Conservation (phyloP, 179 eudicot species). For the Pouteria campechiana region DNA sequence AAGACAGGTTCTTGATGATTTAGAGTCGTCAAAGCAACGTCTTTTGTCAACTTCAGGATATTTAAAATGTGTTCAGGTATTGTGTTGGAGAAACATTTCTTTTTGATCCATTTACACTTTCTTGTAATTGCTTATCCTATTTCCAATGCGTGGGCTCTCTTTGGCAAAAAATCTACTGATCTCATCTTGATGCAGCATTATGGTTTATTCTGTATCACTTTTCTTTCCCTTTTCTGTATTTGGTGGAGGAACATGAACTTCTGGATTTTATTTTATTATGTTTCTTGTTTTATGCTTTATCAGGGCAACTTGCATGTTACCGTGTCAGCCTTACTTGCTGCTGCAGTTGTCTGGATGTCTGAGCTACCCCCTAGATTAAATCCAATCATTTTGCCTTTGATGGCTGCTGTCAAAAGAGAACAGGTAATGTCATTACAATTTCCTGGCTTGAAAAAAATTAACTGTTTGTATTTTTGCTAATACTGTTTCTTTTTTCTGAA, state of each 20-base stretch:
- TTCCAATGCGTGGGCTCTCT: too few species aligned
- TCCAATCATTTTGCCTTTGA: constrained; percentile 86
- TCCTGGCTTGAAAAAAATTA: too few species aligned
- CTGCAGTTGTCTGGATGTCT: constrained; percentile 91
- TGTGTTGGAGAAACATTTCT: background rate
- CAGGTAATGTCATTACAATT: constrained; percentile 46
- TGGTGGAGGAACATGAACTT: background rate
- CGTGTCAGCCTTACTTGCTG: constrained; percentile 85
- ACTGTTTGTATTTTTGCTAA: too few species aligned
- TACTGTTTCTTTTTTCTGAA: constrained; percentile 16
- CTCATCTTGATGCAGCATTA: too few species aligned
- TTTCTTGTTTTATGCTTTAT: constrained; percentile 2
- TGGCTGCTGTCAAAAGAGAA: constrained; percentile 92
- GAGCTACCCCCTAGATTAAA: constrained; percentile 85
- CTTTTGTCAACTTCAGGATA: constrained; percentile 86
- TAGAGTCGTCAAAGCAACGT: constrained; percentile 70
- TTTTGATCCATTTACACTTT: too few species aligned
- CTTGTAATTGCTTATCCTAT: too few species aligned
- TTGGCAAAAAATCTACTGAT: too few species aligned
- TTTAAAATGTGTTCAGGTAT: constrained; percentile 88
- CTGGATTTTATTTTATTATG: background rate
- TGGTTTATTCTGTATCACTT: background rate
- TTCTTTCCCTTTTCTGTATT: background rate
- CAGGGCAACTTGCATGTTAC: constrained; percentile 88
- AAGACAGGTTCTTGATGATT: constrained; percentile 40